These are phyloP conservation scores for Creolimax fragrantissima DNA, from an alignment of 78 protist species.

Conservation along the genomic window DNA sequence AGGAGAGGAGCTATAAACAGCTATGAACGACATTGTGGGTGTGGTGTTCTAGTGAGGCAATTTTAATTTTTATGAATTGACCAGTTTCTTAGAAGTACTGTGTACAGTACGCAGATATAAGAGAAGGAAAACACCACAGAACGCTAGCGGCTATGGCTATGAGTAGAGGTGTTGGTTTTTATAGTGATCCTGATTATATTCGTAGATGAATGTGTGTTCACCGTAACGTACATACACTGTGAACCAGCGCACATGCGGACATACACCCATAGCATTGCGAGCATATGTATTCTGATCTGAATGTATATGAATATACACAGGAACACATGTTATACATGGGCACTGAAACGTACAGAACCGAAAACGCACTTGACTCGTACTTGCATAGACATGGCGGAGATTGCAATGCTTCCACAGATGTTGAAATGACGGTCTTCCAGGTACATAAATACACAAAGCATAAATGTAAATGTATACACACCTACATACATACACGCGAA, in stretches of 20 bases:
- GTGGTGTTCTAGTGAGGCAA: neutral
- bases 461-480: too few relatives aligned
- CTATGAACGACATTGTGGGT: neutral
- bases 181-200: neutral
- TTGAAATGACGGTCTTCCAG: conserved; percentile 33
- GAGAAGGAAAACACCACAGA: neutral
- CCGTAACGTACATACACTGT: neutral
- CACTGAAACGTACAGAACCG: conserved; percentile 50
- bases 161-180: neutral
- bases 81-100: neutral
- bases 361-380: conserved; percentile 38
- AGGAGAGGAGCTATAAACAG: neutral
- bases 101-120: neutral
- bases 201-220: neutral
- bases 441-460: neutral
- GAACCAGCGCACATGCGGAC: too few relatives aligned
- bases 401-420: conserved; percentile 58
- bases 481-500: too few relatives aligned
- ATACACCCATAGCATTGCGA: too few relatives aligned
- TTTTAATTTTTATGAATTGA: neutral
- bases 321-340: conserved; percentile 83
- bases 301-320: neutral
- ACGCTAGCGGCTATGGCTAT: neutral
- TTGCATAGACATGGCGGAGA: conserved; percentile 45
- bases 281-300: neutral